Base-by-base conservation (phyloP, 345 rosid genomes). In the Crucihimalaya himalaica region DNA sequence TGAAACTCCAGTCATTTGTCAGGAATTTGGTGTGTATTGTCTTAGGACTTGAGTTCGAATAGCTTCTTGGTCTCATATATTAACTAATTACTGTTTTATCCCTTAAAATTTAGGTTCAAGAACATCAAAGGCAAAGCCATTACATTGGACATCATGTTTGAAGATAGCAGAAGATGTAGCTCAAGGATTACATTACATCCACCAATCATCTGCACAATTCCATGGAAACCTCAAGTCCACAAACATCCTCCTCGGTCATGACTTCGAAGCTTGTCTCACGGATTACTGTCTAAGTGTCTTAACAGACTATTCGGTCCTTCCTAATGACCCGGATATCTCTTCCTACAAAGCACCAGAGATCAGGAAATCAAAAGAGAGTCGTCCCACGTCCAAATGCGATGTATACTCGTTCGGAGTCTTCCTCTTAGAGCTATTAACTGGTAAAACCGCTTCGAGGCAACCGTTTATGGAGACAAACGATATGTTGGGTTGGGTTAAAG, bases 111-210 rank as follows among this genome's bases (percentile, higher is more conserved):
- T 76, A 92, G 98, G 96, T 73, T 91, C 97, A 54, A 82, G 89
- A 86, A 81, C 96, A 13, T 74, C 85, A 14, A 86, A 91, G 73
- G 86, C 96, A 25, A 94, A 86, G 79, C 96, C 97, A 20, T 90
- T 91, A 56, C 97, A 91, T 29, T 94, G 97, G 97, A 89, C 98
- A 28, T 94, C 98, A 34, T 91, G 97, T 80, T 84, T 94, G 55
- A 94, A 94, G 76, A 91, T 94, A 82, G 95, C 97, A 19, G 98
- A 91, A 76, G 98, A 91, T 79, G 95, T 91, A 53, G 95, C 91
- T 13, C 90, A 84, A 72, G 96, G 88, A 18, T 88, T 91, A 31
- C 78, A 87, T 16, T 88, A 88, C 83, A 83, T 91, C 45, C 98
- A 94, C 81, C 90, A 89, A 72, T 80, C 86, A 52, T 79, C 93